A percentile compares a stretch with the other conserved stretches of the same genome.
phyloP scores from a whole-genome alignment of 1,284 basidiomycete species.

The Malassezia japonica region DNA sequence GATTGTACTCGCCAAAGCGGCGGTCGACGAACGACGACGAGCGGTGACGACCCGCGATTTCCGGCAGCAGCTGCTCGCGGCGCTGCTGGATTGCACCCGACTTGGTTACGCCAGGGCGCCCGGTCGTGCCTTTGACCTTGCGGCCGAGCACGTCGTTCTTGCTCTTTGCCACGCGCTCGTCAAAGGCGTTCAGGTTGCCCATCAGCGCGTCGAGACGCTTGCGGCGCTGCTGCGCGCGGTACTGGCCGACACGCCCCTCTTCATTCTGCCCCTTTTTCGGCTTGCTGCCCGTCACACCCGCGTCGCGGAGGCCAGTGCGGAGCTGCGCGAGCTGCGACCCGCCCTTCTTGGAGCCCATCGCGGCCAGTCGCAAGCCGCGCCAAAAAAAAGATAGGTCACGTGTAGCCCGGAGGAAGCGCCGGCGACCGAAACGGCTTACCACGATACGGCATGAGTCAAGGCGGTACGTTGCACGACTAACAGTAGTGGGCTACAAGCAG shows the following conservation, averaged over 20 bases:
- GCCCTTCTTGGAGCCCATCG: conserved; percentile 31
- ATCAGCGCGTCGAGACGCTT: conserved; percentile 75
- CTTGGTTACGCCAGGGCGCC: conserved; percentile 74
- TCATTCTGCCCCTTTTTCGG: conserved; percentile 48
- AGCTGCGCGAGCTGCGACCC: conserved; percentile 48
- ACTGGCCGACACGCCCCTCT: conserved; percentile 45
- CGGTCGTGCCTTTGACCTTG: conserved; percentile 71
- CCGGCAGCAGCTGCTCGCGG: conserved; percentile 67
- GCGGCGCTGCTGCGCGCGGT: conserved; percentile 26
- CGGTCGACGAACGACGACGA: conserved; percentile 84
- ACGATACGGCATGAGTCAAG: conserved; percentile 9
- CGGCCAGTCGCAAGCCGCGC: neutral
- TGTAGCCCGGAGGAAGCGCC: neutral
- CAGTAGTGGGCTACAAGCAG: conserved; percentile 17
- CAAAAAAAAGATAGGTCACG: conserved; percentile 14
- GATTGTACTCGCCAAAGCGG: conserved; percentile 90
- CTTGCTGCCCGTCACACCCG: conserved; percentile 36
- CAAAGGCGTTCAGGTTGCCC: conserved; percentile 80
- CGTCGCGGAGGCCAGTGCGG: conserved; percentile 32
- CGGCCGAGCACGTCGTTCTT: conserved; percentile 86
- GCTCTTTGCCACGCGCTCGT: conserved; percentile 52
- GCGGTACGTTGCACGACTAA: conserved; percentile 8
- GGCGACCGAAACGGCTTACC: neutral
- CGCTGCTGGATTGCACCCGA: conserved; percentile 75
- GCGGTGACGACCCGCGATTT: conserved; percentile 63